Evolutionary conservation across 345 rosid genomes (phyloP), one percentile per base, ranked within the genome.

Genomic region (Conringia planisiliqua): DNA sequence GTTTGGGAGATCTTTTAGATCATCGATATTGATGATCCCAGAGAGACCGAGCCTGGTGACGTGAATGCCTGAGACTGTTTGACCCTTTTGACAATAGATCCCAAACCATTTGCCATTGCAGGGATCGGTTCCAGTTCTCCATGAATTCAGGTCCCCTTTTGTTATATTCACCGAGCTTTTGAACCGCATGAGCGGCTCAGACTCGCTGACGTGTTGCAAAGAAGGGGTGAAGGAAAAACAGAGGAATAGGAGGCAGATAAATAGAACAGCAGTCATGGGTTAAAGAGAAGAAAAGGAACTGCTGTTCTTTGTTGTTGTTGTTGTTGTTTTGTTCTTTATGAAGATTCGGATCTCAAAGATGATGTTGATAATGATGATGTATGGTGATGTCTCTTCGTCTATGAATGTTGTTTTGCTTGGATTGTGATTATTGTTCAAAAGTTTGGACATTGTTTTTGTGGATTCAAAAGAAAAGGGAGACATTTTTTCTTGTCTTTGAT

Each of bases 71-170:
- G 81, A 72, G 26, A 91, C 85, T 22, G 70, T 65, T 11, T 77
- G 82, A 39, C 70, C 70, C 16, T 81, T 68, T 33, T 44, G 46
- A 52, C 98, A 91, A 42, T 79, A 18, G 50, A 91, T 76, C 3
- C 96, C 95, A 7, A n/a, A 11, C 98, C 98, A 94, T 1, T 67
- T 62, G 4, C 78, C 62, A 6, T 38, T 60, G 69, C 97, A 91
- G 40, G 96, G 90, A 52, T 76, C 61, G 3, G 91, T 78, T 44
- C 82, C 82, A 1, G 83, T 64, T 44, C 39, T 59, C 97, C 98
- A 94, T 48, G 90, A 84, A 65, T 76, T 63, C 55, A 91, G 72
- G 43, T 76, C 82, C 18, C 74, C 71, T 9, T 72, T 71, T 14
- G 74, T 63, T 75, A 75, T 75, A 44, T 75, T 75, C 10, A 75